Percentiles rank a stretch among this genome's conserved stretches.
Conservation (phyloP, 805 yeast genomes). For the Tetrapisispora pingtungensis region DNA sequence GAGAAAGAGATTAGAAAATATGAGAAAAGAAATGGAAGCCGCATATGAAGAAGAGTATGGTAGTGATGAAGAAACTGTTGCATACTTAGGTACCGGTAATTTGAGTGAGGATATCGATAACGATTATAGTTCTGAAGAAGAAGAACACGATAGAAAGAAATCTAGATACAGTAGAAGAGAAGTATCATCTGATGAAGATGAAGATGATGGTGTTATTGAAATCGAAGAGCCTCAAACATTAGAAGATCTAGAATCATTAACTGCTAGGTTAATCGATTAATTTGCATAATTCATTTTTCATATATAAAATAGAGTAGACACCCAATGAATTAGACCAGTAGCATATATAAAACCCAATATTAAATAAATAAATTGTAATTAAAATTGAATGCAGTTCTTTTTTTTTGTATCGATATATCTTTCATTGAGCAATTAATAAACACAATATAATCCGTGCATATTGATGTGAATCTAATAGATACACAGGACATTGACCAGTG, state of each 20-base stretch:
- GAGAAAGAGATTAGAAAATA: constrained; percentile 74
- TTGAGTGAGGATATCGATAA: constrained; percentile 36
- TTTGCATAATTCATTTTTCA: background rate
- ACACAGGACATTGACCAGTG: too few relatives aligned
- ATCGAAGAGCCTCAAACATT: constrained; percentile 81
- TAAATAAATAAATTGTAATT: too few relatives aligned
- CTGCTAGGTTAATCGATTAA: constrained; percentile 36
- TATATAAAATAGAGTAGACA: too few relatives aligned
- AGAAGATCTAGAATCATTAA: constrained; percentile 88
- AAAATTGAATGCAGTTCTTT: background rate
- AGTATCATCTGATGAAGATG: constrained; percentile 6
- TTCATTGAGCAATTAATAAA: too few relatives aligned
- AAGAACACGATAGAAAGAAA: constrained; percentile 27
- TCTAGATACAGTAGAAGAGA: constrained; percentile 3
- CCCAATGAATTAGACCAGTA: too few relatives aligned
- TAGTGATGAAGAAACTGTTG: constrained; percentile 21
- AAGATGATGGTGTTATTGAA: constrained; percentile 43
- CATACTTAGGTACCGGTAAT: constrained; percentile 27
- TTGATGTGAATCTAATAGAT: too few relatives aligned
- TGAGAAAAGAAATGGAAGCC: constrained; percentile 41
- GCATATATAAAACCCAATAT: too few relatives aligned
- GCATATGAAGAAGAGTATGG: constrained; percentile 17
- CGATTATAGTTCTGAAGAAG: constrained; percentile 9
- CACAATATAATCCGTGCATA: too few relatives aligned
- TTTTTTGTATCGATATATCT: too few relatives aligned